Evolutionary conservation across 805 yeast genomes (phyloP), one percentile per base, ranked within the genome.

Genomic region (Suhomyces xylopsoci): DNA sequence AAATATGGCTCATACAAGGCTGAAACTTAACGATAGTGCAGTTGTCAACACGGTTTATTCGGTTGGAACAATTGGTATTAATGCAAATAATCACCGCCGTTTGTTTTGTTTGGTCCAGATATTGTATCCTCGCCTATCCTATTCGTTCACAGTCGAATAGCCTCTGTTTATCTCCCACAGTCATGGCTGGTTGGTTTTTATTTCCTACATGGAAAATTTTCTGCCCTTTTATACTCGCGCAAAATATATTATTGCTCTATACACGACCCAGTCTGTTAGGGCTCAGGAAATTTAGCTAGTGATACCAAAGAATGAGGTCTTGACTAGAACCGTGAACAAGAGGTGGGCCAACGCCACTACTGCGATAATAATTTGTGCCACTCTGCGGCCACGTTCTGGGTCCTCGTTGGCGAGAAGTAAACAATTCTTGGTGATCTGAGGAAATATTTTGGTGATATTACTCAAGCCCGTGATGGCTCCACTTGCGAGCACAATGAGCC

Each of bases 401-500:
- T 70, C 66, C 12, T 57, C 63, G 20, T 63, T 64, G 36, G 59
- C 49, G 10, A 70, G 47, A 51, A 62, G 60, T 25, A 75, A 58
- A 47, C 73, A 76, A 52, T 75, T 74, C 50, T 67, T 66, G 47
- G 66, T 55, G 4, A 74, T 54, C 3, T 68, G 62, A 8, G 78
- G 77, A 17, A 63, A 78, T 71, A 71, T 63, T 68, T 78, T 86
- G 53, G 70, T 67, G 47, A 70, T 62, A 52, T 80, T 84, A 62
- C 82, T 75, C 30, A 79, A 68, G 5, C 89, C 88, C 47, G 90
- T 82, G 3, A 88, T 62, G 1, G 75, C 63, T 12, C 84, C 87
- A 32, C 92, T 92, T 3, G 80, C 50, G 0, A 76, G 68, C 5
- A 87, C 85, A 51, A 86, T 71, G 2, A 74, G 54, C 91, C 92